Base-by-base conservation (phyloP, 2,329 filamentous ascomycete genomes). In the Macrophomina pseudophaseolina region DNA sequence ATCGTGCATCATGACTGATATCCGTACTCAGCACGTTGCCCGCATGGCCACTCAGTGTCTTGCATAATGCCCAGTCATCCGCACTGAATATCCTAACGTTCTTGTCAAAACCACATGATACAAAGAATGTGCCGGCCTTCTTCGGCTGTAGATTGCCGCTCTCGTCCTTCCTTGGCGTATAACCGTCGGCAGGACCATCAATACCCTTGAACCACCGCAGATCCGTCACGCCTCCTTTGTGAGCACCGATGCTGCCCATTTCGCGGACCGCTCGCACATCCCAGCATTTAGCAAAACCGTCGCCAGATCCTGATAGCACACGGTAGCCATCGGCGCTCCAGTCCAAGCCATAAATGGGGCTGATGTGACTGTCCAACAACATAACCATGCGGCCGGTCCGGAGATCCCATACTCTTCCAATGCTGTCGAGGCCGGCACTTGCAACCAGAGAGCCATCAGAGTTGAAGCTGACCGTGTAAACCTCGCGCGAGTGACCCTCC, bases 261-360 rank as follows among this genome's bases (percentile, higher is more conserved):
- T 90, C 89, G 72, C 91, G 87, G 58, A 98, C 94, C 73, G 95
- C 94, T 53, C 95, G 89, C 63, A 99, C 85, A 75, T 99, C 95
- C 95, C 95, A 99, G 80, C 94, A 97, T 79, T 97, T 98, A 74
- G 97, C 89, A 87, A 95, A 98, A 18, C 94, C 94, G 75, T 99
- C 95, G 2, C 90, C 93, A 14, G 93, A 96, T 1, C 93, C 94
- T 0, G 93, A 93, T n/a, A 98, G 83, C 8, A 98, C 88, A n/a
- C 95, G 88, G 77, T 97, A 90, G 5, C 94, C 93, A 75, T 99
- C 95, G 0, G 90, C 86, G 67, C 91, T 89, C 95, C 96, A 99
- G 78, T 97, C 94, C 5, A 98, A 83, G 0, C 90, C 93, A 74
- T 97, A 94, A 64, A 99, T 97, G 14, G 96, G 94, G 69, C 94